Evolutionary conservation across 2,329 filamentous ascomycete species (phyloP), one percentile per base, ranked within the genome.

Genomic region (Fusarium guadeloupense): DNA sequence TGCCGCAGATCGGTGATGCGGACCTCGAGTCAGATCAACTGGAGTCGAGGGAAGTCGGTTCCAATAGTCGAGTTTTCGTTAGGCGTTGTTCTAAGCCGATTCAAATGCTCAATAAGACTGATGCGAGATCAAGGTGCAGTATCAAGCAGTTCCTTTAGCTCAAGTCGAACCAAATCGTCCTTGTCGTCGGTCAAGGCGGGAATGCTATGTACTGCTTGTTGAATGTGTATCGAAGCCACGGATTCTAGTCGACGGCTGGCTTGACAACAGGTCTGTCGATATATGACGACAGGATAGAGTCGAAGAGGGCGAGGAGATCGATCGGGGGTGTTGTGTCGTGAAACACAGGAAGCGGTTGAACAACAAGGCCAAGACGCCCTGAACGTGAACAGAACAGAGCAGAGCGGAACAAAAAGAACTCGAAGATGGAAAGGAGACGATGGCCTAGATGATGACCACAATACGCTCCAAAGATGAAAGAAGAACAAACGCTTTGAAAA

Each of bases 11-110:
- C 26, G 47, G 45, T 20, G 40, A 53, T 42, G 37, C n/a, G 31
- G 26, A 41, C 50, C 54, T 62, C 62, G 55, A 69, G 56, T 63
- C 59, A 66, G 58, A 62, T 70, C 65, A 69, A 68, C 67, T 71
- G 57, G 47, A 68, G 54, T 52, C 60, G 51, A 67, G 54, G 31
- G 31, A 44, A 54, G 37, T 35, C 38, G 43, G 43, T 44, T 52
- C 48, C 38, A 17, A 44, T 39, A 34, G 45, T 48, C 35, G 52
- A 52, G 31, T 33, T 37, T 48, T 42, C 45, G 39, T n/a, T 21
- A 17, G 28, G 30, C 23, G 39, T 50, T 52, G 43, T 53, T 37
- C 52, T 19, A 50, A 30, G 51, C 48, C 40, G 34, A 16, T 28
- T 17, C 41, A 23, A 44, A 33, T 40, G 20, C 33, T 28, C 31